These are phyloP conservation scores for Lolium perenne DNA, from an alignment of 176 grass and related monocot species.

Conservation along the genomic window DNA sequence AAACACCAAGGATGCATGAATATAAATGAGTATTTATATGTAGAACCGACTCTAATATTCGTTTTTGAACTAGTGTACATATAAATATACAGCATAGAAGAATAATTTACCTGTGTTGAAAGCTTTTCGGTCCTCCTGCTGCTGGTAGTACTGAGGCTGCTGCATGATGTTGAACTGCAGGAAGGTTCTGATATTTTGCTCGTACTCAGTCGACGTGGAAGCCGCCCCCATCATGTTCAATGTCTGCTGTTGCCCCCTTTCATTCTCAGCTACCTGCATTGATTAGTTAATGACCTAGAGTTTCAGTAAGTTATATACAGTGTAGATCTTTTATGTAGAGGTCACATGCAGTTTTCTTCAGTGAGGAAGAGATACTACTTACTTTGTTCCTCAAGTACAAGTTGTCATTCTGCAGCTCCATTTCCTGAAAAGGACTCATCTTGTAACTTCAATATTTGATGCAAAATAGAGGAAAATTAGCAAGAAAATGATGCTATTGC, in stretches of 20 bases:
- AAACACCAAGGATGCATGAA: neutral
- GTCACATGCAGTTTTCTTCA: neutral
- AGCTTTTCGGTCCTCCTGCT: conserved; percentile 56
- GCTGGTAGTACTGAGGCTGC: conserved; percentile 64
- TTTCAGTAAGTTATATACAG: conserved; percentile 8
- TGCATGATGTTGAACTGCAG: conserved; percentile 80
- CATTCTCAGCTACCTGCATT: conserved; percentile 65
- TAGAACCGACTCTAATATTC: neutral
- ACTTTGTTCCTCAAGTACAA: conserved; percentile 72
- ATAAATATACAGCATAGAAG: neutral
- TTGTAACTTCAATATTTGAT: neutral
- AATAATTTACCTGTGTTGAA: conserved; percentile 60
- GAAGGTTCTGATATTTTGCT: conserved; percentile 69
- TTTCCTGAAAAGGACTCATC: conserved; percentile 57
- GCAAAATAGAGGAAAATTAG: conserved; percentile 14
- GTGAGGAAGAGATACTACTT: neutral
- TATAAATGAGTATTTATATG: neutral
- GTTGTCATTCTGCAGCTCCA: conserved; percentile 68
- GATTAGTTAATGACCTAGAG: conserved; percentile 19
- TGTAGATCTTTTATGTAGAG: neutral
- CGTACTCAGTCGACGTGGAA: conserved; percentile 59
- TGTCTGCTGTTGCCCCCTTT: conserved; percentile 75
- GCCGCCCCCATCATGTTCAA: conserved; percentile 65
- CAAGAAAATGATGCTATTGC: conserved; percentile 2
- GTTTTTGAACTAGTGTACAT: too few species aligned